Evolutionary conservation across 2,329 filamentous ascomycete genomes (phyloP).

Genomic region (Stenocarpella maydis): DNA sequence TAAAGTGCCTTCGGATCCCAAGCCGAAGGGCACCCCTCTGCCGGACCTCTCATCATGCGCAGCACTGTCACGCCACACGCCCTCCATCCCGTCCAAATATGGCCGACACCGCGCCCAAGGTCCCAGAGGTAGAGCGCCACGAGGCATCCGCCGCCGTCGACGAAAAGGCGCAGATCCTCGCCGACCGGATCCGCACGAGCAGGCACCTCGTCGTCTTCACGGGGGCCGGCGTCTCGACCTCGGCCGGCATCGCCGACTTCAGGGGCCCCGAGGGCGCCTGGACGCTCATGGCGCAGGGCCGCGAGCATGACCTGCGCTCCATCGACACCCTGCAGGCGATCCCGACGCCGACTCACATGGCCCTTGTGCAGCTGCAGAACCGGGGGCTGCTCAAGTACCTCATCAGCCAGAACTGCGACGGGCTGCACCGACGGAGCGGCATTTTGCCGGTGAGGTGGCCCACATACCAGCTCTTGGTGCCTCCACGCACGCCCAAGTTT

Average conservation of each 20-base stretch:
- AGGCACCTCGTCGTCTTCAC: constrained; percentile 58
- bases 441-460: constrained; percentile 49
- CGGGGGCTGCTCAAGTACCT: constrained; percentile 19
- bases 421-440: constrained; percentile 54
- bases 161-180: constrained; percentile 49
- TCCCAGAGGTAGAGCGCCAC: constrained; percentile 36
- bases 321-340: constrained; percentile 53
- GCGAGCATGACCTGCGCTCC: constrained; percentile 43
- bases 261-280: constrained; percentile 56
- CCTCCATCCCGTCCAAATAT: neutral
- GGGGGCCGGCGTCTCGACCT: constrained; percentile 56
- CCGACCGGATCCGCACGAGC: constrained; percentile 49
- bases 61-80: neutral
- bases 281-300: constrained; percentile 54
- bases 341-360: constrained; percentile 56
- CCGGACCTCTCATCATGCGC: neutral
- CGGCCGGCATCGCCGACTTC: constrained; percentile 57
- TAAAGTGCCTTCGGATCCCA: too few species aligned
- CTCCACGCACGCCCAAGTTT: neutral
- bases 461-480: neutral
- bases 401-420: constrained; percentile 52
- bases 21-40: too few species aligned
- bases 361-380: constrained; percentile 41
- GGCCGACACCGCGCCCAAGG: constrained; percentile 37
- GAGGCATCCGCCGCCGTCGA: constrained; percentile 44